These are phyloP conservation scores for Globisporangium echinulatum DNA, from an alignment of 352 stramenopile genomes.

Conservation along the genomic window DNA sequence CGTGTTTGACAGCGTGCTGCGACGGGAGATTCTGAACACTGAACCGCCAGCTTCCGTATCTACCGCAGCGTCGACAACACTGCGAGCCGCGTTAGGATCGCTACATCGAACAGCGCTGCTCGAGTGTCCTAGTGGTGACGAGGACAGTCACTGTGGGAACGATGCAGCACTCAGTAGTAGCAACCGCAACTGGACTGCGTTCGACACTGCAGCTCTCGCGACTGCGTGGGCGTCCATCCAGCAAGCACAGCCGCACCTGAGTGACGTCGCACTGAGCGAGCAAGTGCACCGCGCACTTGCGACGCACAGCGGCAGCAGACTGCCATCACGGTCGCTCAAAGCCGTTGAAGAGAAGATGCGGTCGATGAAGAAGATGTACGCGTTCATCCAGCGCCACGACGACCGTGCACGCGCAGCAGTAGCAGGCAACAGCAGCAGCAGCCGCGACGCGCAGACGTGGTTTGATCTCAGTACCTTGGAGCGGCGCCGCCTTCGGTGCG, in stretches of 20 bases:
- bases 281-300: slow-evolving; percentile 54
- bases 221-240: slow-evolving; percentile 41
- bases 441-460: slow-evolving; percentile 25
- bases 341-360: slow-evolving; percentile 73
- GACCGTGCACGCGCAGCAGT: background rate
- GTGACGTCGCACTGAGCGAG: slow-evolving; percentile 37
- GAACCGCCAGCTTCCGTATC: too few species aligned
- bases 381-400: slow-evolving; percentile 50
- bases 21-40: slow-evolving; percentile 10
- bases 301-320: slow-evolving; percentile 26
- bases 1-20: slow-evolving; percentile 49
- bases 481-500: slow-evolving; percentile 34
- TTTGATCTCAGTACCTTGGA: slow-evolving; percentile 53
- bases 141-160: background rate
- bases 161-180: background rate
- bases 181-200: slow-evolving; percentile 9
- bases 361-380: slow-evolving; percentile 72
- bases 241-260: slow-evolving; percentile 20
- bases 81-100: too few species aligned
- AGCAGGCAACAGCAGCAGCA: background rate
- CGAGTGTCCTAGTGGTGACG: background rate
- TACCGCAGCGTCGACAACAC: background rate
- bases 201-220: slow-evolving; percentile 14
- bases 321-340: slow-evolving; percentile 40
- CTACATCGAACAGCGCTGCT: background rate